A percentile compares a stretch with the other conserved stretches of the same genome.
phyloP scores from a whole-genome alignment of 2,329 filamentous ascomycete genomes.

The Colletotrichum graminicola region DNA sequence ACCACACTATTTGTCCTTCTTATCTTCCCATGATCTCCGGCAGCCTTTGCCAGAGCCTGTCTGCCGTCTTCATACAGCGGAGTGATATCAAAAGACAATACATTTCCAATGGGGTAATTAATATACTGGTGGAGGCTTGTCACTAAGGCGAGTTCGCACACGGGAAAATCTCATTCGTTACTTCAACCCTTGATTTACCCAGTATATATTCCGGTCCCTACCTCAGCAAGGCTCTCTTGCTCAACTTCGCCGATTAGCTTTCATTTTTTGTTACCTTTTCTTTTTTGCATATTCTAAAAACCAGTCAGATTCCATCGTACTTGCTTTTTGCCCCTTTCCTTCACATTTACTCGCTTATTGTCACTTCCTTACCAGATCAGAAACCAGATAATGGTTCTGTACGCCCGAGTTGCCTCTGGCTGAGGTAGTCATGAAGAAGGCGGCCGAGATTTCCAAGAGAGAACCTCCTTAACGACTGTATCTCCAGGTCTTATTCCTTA shows the following conservation, averaged over 20 bases:
- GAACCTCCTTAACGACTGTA: slow-evolving; percentile 64
- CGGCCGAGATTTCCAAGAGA: slow-evolving; percentile 53
- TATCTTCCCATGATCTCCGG: background rate
- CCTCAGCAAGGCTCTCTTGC: background rate
- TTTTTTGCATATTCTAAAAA: background rate
- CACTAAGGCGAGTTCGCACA: background rate
- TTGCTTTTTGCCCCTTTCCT: background rate
- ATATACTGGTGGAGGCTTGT: background rate
- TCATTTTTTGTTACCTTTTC: background rate
- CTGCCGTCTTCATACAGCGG: background rate
- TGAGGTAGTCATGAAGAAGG: slow-evolving; percentile 61
- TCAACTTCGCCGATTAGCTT: no score
- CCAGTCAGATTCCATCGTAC: background rate
- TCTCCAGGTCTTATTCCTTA: slow-evolving; percentile 11
- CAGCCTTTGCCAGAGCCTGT: background rate
- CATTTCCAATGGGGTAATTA: no score
- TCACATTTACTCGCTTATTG: background rate
- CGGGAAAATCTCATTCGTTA: background rate
- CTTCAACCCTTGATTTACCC: background rate
- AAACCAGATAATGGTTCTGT: background rate
- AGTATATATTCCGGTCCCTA: background rate
- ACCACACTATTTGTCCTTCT: background rate
- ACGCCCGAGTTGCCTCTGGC: slow-evolving; percentile 68
- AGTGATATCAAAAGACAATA: background rate
- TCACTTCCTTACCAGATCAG: background rate